Base-by-base conservation (phyloP, 169 alveolate species). In the Cystoisospora suis region DNA sequence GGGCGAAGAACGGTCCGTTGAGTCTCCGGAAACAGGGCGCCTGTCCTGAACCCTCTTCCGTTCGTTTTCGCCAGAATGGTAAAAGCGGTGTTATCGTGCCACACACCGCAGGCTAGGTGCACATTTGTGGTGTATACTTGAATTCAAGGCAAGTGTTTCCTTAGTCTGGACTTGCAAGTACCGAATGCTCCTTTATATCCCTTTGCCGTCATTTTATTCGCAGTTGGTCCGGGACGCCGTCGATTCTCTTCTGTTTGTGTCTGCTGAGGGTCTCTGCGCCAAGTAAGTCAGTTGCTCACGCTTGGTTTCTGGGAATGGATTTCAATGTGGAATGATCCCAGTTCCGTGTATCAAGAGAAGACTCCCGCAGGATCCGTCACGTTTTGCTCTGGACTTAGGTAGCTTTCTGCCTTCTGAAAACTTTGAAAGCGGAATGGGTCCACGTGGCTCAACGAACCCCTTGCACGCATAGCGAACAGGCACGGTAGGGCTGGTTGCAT, bases 211-310 rank as follows among this genome's bases (percentile, higher is more conserved):
- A 23, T 53, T 17, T 34, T 36, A 56, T 40, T 38, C 20, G 83
- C 56, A 72, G 83, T 53, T 72, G 42, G 83, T 72, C 9, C 23
- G 36, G 0, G 83, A 72, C 53, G 83, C 58, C 23, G 58, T 12
- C 36, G 83, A 72, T 72, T 46, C 83, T 1, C 83, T 72, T 34
- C 32, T 72, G 56, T 72, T 72, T 34, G 83, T 72, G 3, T 72
- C 83, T 34, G 83, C 83, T 9, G 83, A 72, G 32, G 83, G 83
- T 27, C 20, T 72, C 58, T 72, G 83, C 32, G 83, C 83, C 3
- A 72, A 72, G 83, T 72, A 72, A 72, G 83, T 40, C 83, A 15
- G 9, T 40, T 32, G 32, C 15, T 38, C 83, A 34, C 2, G 12
- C 23, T 53, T 12, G 65, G 29, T 12, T 53, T 53, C 65, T 53